Conservation (phyloP, 2,329 filamentous ascomycete genomes). For the Tolypocladium cylindrosporum region DNA sequence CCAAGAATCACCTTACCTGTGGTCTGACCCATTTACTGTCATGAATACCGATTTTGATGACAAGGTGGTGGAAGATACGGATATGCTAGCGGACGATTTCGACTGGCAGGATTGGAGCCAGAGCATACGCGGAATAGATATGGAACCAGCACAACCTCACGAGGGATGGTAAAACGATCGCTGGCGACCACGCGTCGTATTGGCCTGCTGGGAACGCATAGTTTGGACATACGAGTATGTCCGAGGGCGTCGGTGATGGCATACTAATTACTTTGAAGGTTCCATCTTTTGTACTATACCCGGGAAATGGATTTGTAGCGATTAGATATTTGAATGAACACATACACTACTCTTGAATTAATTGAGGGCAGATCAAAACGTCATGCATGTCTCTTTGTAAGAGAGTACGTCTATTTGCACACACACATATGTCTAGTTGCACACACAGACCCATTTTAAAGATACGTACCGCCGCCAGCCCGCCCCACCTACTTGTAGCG, state of each 20-base stretch:
- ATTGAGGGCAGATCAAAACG: too few relatives aligned
- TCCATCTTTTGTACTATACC: neutral
- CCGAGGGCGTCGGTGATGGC: neutral
- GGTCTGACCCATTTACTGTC: constrained; percentile 23
- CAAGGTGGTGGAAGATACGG: constrained; percentile 20
- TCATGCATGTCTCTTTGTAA: too few relatives aligned
- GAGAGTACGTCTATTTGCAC: too few relatives aligned
- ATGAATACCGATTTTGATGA: constrained; percentile 18
- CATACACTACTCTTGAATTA: neutral
- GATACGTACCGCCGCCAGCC: too few relatives aligned
- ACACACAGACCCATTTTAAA: too few relatives aligned
- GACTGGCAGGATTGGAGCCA: constrained; percentile 41
- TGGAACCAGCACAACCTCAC: constrained; percentile 14
- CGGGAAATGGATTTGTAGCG: neutral
- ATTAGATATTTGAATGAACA: neutral
- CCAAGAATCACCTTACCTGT: constrained; percentile 29
- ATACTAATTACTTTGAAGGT: neutral
- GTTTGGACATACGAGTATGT: neutral
- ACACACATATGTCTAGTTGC: too few relatives aligned
- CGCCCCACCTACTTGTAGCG: too few relatives aligned
- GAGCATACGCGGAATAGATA: constrained; percentile 28
- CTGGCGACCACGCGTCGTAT: neutral
- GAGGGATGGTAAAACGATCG: constrained; percentile 11
- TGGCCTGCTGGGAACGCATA: neutral
- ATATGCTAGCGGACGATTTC: constrained; percentile 32